A percentile compares a stretch with the other conserved stretches of the same genome.
phyloP scores from a whole-genome alignment of 2,329 filamentous ascomycete species.

The Metarhizium sp. region DNA sequence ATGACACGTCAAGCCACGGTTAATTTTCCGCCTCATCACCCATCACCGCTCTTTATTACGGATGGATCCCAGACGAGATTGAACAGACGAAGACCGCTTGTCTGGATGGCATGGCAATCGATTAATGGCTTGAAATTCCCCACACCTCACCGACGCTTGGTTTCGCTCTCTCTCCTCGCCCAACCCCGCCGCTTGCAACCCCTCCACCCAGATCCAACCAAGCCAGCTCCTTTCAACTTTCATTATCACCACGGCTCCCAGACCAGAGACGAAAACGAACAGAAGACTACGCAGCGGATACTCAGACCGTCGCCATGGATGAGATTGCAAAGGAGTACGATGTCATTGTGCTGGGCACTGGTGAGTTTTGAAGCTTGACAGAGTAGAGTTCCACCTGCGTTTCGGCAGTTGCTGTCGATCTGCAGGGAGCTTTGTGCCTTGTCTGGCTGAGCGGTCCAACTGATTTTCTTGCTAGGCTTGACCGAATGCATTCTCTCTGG shows the following conservation, averaged over 20 bases:
- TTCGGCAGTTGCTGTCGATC: background rate
- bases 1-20: background rate
- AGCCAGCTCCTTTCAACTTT: conserved; percentile 4
- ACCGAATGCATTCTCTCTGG: conserved; percentile 98
- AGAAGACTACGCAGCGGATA: background rate
- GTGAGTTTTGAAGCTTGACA: conserved; percentile 40
- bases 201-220: conserved; percentile 10
- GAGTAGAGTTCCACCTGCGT: background rate
- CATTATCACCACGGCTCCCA: background rate
- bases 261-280: background rate
- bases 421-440: background rate
- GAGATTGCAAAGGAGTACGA: conserved; percentile 98
- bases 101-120: background rate
- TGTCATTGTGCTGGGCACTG: conserved; percentile 95
- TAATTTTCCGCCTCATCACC: background rate
- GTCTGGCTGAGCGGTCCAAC: background rate
- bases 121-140: conserved; percentile 7
- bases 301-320: conserved; percentile 57
- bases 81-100: background rate
- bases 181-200: conserved; percentile 20
- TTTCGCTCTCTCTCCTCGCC: conserved; percentile 7
- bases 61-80: conserved; percentile 2
- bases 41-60: conserved; percentile 2
- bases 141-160: conserved; percentile 16
- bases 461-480: conserved; percentile 52